Conservation (phyloP, 2,329 filamentous ascomycete genomes). For the Scedosporium minutisporum region DNA sequence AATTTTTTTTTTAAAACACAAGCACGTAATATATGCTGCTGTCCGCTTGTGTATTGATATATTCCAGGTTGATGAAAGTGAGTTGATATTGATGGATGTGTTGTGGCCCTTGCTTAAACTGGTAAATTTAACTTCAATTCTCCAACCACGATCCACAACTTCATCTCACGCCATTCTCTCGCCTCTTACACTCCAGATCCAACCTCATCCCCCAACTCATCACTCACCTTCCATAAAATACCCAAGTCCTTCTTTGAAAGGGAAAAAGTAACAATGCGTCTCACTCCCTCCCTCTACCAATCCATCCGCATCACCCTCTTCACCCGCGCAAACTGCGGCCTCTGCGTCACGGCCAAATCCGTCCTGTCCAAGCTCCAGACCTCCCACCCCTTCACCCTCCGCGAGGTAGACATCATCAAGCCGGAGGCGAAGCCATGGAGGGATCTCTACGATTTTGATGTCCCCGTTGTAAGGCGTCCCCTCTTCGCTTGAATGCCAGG, state of each 20-base stretch:
- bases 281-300: constrained; percentile 39
- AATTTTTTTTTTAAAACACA: too few relatives aligned
- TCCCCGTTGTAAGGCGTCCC: constrained; percentile 55
- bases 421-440: constrained; percentile 56
- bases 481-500: not conserved
- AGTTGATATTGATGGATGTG: too few relatives aligned
- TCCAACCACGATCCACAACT: not conserved
- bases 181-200: not conserved
- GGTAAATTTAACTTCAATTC: too few relatives aligned
- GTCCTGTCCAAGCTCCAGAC: constrained; percentile 42
- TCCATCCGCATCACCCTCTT: constrained; percentile 64
- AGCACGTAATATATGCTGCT: too few relatives aligned
- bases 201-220: not conserved
- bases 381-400: constrained; percentile 55
- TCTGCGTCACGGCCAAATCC: constrained; percentile 59
- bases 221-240: not conserved
- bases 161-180: not conserved
- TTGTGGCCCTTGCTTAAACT: too few relatives aligned
- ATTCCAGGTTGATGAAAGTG: too few relatives aligned
- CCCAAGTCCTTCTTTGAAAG: not conserved
- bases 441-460: constrained; percentile 70
- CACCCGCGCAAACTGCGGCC: constrained; percentile 59
- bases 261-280: constrained; percentile 32
- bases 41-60: too few relatives aligned
- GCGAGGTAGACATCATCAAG: constrained; percentile 61